Base-by-base conservation (phyloP, 2,329 filamentous ascomycete genomes). In the Leptographium galeiforme region DNA sequence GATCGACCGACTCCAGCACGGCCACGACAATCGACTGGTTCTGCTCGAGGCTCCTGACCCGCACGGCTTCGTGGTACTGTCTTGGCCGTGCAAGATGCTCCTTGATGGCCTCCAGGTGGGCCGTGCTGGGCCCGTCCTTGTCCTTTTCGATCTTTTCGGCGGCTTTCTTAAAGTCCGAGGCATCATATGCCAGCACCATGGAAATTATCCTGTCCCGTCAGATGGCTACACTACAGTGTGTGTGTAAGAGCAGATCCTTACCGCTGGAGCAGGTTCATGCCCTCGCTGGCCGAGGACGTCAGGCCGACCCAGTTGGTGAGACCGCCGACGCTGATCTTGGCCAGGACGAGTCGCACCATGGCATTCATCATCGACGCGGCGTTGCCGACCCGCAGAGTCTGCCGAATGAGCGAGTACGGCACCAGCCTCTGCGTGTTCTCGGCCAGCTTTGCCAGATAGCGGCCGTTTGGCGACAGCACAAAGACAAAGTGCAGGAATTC, bases 291-390 rank as follows among this genome's bases (percentile, higher is more conserved):
- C 48, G 79, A 80, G 48, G 78, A 77, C 0, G 84, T 89, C 41
- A 88, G 64, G 0, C 87, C 86, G 12, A 90, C 76, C 84, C 84
- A 91, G 63, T 89, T 90, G 6, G 87, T 88, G 50, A 91, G 68
- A 8, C 81, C 81, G 2, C 80, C 81, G 6, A 91, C 72, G 58
- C 84, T 86, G 54, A 89, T 70, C 67, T 93, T 93, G n/a, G 86
- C 82, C 14, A 93, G 73, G 16, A 90, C 73, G 16, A 91, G 69
- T 52, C 74, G 77, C 64, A 87, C 76, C 75, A 91, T 82, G 55
- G 76, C 86, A 61, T 77, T 85, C 53, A 91, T 82, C 87, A 93
- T 90, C 19, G 81, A 85, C 1, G 86, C 86, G 0, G 86, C 86
- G 63, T 91, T 93, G 7, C 87, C 84, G 14, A 90, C 75, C 43